phyloP scores from a whole-genome alignment of 2,329 filamentous ascomycete genomes.

The Lecanicillium sp. region DNA sequence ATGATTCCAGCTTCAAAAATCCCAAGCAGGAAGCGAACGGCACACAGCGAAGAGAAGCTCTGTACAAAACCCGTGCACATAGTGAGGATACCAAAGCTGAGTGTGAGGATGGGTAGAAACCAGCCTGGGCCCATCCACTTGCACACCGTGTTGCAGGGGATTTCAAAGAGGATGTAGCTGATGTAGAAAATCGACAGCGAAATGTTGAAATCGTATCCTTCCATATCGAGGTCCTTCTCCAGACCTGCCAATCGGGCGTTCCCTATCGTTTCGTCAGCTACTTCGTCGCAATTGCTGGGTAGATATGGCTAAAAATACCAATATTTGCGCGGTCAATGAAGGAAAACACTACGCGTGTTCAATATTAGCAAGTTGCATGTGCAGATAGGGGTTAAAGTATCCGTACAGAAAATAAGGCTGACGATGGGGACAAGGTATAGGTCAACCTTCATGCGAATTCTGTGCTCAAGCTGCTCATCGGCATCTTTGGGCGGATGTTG shows the following conservation, averaged over 20 bases:
- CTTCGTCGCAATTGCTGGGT: too few species aligned
- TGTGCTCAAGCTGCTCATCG: constrained; percentile 1
- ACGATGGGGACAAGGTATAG: constrained; percentile 50
- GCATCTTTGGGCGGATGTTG: too few species aligned
- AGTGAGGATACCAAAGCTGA: constrained; percentile 50
- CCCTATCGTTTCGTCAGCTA: constrained; percentile 23
- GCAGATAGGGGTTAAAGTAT: background rate
- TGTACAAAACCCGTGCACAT: constrained; percentile 54
- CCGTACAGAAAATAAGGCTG: constrained; percentile 39
- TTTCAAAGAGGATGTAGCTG: constrained; percentile 57
- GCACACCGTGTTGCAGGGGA: constrained; percentile 53
- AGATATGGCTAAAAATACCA: constrained; percentile 31
- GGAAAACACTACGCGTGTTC: constrained; percentile 36
- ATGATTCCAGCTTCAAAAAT: constrained; percentile 58
- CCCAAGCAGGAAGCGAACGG: constrained; percentile 51
- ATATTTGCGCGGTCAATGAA: constrained; percentile 63
- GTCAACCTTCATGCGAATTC: constrained; percentile 48
- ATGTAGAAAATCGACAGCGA: constrained; percentile 56
- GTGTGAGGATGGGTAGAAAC: constrained; percentile 51
- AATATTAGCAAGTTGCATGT: background rate
- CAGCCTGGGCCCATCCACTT: constrained; percentile 58
- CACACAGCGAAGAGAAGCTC: constrained; percentile 35
- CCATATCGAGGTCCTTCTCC: constrained; percentile 44
- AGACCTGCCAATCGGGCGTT: constrained; percentile 53
- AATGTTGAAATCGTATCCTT: constrained; percentile 52